Evolutionary conservation across 148 eudicot genomes (phyloP), one percentile per base, ranked within the genome.

Genomic region (Cornus florida): DNA sequence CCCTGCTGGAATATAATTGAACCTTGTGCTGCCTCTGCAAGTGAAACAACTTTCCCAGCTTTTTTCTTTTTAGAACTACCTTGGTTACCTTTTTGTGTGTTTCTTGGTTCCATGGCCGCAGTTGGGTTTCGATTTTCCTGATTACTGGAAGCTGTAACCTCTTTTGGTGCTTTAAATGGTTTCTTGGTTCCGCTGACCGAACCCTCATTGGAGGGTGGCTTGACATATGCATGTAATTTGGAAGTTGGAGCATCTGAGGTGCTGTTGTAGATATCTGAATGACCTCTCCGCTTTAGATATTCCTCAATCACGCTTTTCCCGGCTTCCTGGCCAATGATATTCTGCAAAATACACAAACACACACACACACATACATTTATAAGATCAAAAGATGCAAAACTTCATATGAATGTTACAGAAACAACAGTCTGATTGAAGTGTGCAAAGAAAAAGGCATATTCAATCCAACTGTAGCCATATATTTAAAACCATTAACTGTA

Each of bases 21-120:
- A 57, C 99, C 99, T 79, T 94, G 94, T 56, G 98, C 95, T 80
- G 97, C 98, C 86, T 97, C 99, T n/a, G 98, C 97, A 17, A 97
- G 96, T 16, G 95, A 90, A 78, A 97, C 73, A 59, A 82, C 90
- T 86, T 91, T 94, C 57, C 96, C 99, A 23, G 93, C 88, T 79
- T 90, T 94, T 83, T 94, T 94, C 94, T 97, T 97, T 69, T 76
- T 90, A 59, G 97, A 87, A 73, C 71, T 85, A 46, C 72, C 79
- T 79, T 87, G 92, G 80, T 86, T 90, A 79, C 80, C 87, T 32
- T 72, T 80, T 4, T 74, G 70, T 14, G 72, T 32, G 70, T 79
- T 89, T 75, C 43, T 87, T 46, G 90, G 60, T 38, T 77, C 87
- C 56, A 50, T 5, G 38, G 88, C 71, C 50, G 76, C 88, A 33